Base-by-base conservation (phyloP, 345 rosid genomes). In the Dimocarpus longan region DNA sequence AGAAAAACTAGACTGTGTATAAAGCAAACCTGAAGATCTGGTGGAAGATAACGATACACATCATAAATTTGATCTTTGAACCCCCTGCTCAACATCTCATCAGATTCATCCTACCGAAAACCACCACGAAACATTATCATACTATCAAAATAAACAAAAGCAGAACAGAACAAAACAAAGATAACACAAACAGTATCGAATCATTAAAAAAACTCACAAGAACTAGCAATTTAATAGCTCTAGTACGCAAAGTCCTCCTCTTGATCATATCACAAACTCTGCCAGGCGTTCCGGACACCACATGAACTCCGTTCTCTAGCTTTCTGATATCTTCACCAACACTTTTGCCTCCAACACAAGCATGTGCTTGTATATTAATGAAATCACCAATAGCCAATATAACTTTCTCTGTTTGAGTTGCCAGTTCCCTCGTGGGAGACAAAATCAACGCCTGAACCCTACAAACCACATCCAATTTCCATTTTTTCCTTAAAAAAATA, bases 81-180 rank as follows among this genome's bases (percentile, higher is more conserved):
- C 64, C 99, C 99, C 92, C 98, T 92, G 89, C 99, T 94, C 82
- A 96, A 85, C 98, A 96, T 96, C 86, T 96, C 99, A 89, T 96
- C 98, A 48, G 97, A 93, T 80, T 94, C 98, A 80, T 96, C 99
- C 89, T 89, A 46, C 18, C 19, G 6, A 48, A 65, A 65, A 46
- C 52, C 48, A 65, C 26, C 2, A 32, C 3, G 8, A 65, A 65
- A 26, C 12, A 75, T 75, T 32, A 46, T 46, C 52, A 75, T 44
- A 43, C 62, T 8, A 60, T 62, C 8, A 4, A 22, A 62, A 15
- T 64, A 2, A 5, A 64, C 12, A 19, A 44, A 64, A 5, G 7
- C 56, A 26, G 32, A 48, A 12, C 56, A 26, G 32, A 48, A 19
- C 24, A 1, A 32, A 50, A 5, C 1, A 3, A 0, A 5, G 24